Base-by-base conservation (phyloP, 192 early-diverging fungal species). In the Linnemannia elongata region DNA sequence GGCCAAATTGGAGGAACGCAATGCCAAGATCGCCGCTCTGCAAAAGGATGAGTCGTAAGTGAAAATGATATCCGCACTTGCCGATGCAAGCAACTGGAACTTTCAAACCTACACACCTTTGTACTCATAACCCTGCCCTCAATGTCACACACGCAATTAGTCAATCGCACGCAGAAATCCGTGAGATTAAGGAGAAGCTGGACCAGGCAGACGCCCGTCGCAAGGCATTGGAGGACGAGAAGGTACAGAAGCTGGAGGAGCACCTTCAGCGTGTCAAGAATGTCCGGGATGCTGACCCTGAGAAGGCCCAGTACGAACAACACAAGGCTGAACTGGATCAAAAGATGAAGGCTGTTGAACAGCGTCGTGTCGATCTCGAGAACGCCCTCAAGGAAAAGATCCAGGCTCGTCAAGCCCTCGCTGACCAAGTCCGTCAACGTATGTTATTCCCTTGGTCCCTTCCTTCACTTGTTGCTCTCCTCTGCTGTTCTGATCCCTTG, bases 351-450 rank as follows among this genome's bases (percentile, higher is more conserved):
- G 85, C 79, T 24, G 85, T 76, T 0, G 85, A 87, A 35, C 85
- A 87, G 49, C 79, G 85, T 13, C 69, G 85, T 20, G 30, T 71
- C 12, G 79, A 87, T 68, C 76, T 87, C 22, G 85, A 87, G 54
- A 78, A 72, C 24, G 49, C 75, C 9, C 52, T 87, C n/a, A 87
- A 87, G 66, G 85, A 87, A 22, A 87, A 81, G 72, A 87, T 87
- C 52, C 85, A 78, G 36, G 85, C 79, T 36, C 69, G 79, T 10
- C 85, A 78, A 69, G 54, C 42, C 6, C 60, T 78, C 5, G 85
- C 85, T 17, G 85, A 87, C 3, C 85, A 87, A 87, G 85, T 87
- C 39, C 85, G 85, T 38, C 85, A 81, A 60, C 85, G 85, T 87
- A 87, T 36, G 69, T 47, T 45, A 0, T 45, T 45, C 44, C 15